Evolutionary conservation across 129 eudicot species (phyloP), one percentile per base, ranked within the genome.

Genomic region (Centrapalus pauciflorus): DNA sequence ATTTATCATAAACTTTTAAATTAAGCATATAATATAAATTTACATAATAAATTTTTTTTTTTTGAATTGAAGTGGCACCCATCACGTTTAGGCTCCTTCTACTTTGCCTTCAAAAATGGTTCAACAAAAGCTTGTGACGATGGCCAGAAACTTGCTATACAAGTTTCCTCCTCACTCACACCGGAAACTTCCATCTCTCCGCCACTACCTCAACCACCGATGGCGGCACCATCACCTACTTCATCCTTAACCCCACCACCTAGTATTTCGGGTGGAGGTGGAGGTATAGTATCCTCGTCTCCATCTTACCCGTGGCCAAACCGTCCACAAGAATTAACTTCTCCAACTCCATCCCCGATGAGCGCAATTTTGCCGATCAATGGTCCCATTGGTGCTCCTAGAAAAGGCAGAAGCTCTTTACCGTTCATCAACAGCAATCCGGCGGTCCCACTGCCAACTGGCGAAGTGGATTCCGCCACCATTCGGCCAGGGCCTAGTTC

Each of bases 371-470:
- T 76, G 10, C 77, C 85, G 3, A 73, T 80, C 1, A 54, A 52
- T 35, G 70, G 82, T 30, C 84, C 95, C 2, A 28, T 67, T 12
- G 56, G 57, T 45, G 61, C 61, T 19, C 77, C 78, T 25, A 75
- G 61, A 13, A 78, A 40, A 64, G 64, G 77, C 26, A 76, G 69
- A 19, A 66, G 76, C 17, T 82, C 87, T 28, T 72, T 85, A 61
- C 98, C 96, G 0, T 92, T 92, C 57, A 92, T 92, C 51, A 82
- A 85, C 68, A 92, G 98, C 74, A 92, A 85, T 23, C 98, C 98
- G 5, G 95, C 98, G 4, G 96, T 92, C 32, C 96, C 96, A 4
- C 68, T 92, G 59, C 98, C 98, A 0, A 92, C 98, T 4, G 98
- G 96, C 5, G 98, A 85, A 77, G 95, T 88, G 54, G 98, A 92